A percentile compares a stretch with the other conserved stretches of the same genome.
Evolutionary conservation across 1,139 yeast species (phyloP).

Genomic region (Geotrichum reessii): DNA sequence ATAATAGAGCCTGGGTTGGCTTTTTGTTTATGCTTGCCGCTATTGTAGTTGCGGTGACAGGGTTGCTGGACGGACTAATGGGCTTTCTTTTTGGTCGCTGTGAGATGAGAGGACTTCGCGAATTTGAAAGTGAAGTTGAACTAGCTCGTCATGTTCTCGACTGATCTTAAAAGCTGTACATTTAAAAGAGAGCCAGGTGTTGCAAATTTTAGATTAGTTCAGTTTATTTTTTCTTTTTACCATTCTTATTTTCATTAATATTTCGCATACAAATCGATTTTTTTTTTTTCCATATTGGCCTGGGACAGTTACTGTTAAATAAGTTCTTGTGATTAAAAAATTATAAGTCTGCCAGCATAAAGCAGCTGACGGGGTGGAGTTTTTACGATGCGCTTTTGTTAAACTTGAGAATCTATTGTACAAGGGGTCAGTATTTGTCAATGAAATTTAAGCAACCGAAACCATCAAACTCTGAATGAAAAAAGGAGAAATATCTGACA

Average conservation of each 20-base stretch:
- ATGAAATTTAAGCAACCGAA: no score
- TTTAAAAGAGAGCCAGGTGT: background rate
- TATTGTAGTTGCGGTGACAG: slow-evolving; percentile 54
- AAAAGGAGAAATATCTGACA: no score
- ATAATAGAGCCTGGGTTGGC: slow-evolving; percentile 48
- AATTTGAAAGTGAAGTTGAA: slow-evolving; percentile 42
- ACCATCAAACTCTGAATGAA: no score
- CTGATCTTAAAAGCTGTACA: background rate
- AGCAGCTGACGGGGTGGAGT: no score
- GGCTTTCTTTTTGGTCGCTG: slow-evolving; percentile 73
- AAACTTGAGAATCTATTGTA: no score
- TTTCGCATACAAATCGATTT: background rate
- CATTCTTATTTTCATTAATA: background rate
- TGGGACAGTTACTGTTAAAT: background rate
- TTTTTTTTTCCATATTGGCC: background rate
- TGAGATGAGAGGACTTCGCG: slow-evolving; percentile 71
- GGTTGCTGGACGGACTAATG: slow-evolving; percentile 69
- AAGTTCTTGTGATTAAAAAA: no score
- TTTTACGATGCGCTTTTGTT: no score
- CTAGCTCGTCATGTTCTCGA: slow-evolving; percentile 24
- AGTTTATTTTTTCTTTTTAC: background rate
- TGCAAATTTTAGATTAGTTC: background rate
- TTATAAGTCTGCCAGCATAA: no score
- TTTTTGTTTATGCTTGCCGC: slow-evolving; percentile 48
- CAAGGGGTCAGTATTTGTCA: no score